Base-by-base conservation (phyloP, 2,329 filamentous ascomycete genomes). In the Dactylella cylindrospora region DNA sequence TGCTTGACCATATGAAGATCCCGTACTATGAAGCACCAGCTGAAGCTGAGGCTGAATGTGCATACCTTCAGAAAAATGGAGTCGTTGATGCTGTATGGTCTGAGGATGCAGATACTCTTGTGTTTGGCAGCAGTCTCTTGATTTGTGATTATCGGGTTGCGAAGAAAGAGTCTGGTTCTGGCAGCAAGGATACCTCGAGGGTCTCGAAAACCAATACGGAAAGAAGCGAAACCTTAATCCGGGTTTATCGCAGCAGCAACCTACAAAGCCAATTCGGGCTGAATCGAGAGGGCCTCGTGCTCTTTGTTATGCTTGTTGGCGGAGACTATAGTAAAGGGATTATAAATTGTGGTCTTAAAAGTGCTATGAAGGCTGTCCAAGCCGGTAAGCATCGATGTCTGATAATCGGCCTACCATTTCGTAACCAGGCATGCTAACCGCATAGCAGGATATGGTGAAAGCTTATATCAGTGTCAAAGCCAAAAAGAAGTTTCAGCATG, bases 91-190 rank as follows among this genome's bases (percentile, higher is more conserved):
- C 88, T 0, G 91, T 97, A 1, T 77, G 97, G 68, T 96, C 88
- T 72, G 90, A 98, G 72, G 93, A 97, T 76, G 90, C 96, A 36
- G 93, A 98, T 71, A 91, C 91, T 1, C 81, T 96, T 69, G 96
- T 97, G 91, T 97, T 96, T 74, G 91, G 91, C 1, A 93, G 88
- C 65, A 84, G 81, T n/a, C n/a, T n/a, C n/a, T n/a, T n/a, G n/a
- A n/a, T n/a, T n/a, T n/a, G n/a, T n/a, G n/a, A n/a, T n/a, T n/a
- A n/a, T n/a, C n/a, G n/a, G n/a, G n/a, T n/a, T n/a, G n/a, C n/a
- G n/a, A n/a, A n/a, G n/a, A n/a, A n/a, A n/a, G n/a, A n/a, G n/a
- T n/a, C n/a, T n/a, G n/a, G n/a, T n/a, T n/a, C n/a, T n/a, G n/a
- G n/a, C n/a, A n/a, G n/a, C n/a, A n/a, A n/a, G n/a, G n/a, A n/a